Conservation (phyloP, 345 rosid genomes). For the Raphanus raphanistrum region DNA sequence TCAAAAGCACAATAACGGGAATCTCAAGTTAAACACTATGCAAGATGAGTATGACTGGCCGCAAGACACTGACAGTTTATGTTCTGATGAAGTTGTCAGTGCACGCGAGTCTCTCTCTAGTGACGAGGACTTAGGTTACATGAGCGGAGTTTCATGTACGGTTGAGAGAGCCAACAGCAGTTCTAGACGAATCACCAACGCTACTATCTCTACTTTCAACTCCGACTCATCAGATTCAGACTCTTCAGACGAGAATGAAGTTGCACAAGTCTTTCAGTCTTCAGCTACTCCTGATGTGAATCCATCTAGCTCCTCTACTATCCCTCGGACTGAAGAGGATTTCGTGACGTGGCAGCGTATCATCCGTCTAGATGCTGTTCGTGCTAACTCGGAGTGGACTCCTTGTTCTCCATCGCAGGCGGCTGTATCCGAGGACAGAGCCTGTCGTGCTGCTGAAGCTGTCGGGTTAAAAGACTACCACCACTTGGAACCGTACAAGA, state of each 20-base stretch:
- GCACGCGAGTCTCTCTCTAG: conserved; percentile 82
- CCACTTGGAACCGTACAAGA: conserved; percentile 74
- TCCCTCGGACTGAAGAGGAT: conserved; percentile 53
- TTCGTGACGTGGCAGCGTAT: conserved; percentile 91
- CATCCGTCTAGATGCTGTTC: conserved; percentile 94
- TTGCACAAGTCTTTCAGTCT: conserved; percentile 48
- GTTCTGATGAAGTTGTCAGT: conserved; percentile 81
- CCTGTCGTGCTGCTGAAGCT: conserved; percentile 68
- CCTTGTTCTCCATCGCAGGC: conserved; percentile 59
- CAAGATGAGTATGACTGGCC: conserved; percentile 41
- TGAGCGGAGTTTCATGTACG: conserved; percentile 59
- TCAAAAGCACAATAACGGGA: conserved; percentile 44
- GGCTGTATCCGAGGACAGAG: conserved; percentile 64
- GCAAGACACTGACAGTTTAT: conserved; percentile 52
- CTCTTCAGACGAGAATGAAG: conserved; percentile 70
- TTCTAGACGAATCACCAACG: conserved; percentile 56
- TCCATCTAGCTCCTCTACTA: conserved; percentile 45
- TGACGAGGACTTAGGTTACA: conserved; percentile 56
- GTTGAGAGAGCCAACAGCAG: conserved; percentile 53
- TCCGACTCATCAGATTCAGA: conserved; percentile 89
- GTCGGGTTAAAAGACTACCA: conserved; percentile 86
- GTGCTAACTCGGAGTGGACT: conserved; percentile 88
- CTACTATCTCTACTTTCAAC: conserved; percentile 52
- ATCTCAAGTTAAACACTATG: conserved; percentile 44
- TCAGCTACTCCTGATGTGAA: conserved; percentile 48